phyloP scores from a whole-genome alignment of 805 yeast species.

The Candida orba region DNA sequence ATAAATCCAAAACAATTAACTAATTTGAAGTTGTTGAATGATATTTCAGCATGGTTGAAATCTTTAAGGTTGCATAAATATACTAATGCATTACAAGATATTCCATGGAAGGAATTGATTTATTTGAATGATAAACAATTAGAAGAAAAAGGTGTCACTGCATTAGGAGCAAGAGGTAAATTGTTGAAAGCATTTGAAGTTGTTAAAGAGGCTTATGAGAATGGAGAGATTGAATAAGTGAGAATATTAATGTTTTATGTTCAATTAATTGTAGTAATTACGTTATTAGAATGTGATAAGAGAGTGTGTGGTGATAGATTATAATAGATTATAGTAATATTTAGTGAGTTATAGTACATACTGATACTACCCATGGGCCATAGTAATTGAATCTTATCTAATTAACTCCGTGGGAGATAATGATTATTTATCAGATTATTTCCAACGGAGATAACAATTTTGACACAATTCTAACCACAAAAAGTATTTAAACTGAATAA shows the following conservation, averaged over 20 bases:
- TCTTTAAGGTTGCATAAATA: constrained; percentile 87
- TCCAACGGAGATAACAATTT: too few relatives aligned
- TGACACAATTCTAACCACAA: too few relatives aligned
- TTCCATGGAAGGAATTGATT: constrained; percentile 75
- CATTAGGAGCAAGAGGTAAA: constrained; percentile 94
- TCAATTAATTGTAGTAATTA: too few relatives aligned
- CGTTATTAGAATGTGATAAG: too few relatives aligned
- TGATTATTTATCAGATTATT: neutral
- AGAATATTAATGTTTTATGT: too few relatives aligned
- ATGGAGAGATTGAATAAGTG: constrained; percentile 22
- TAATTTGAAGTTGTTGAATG: constrained; percentile 49
- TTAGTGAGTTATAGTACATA: too few relatives aligned
- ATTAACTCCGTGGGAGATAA: too few relatives aligned
- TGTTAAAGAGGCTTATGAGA: constrained; percentile 53
- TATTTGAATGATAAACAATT: constrained; percentile 61
- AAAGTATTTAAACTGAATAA: too few relatives aligned
- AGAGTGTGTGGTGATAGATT: too few relatives aligned
- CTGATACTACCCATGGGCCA: too few relatives aligned
- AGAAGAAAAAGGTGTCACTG: constrained; percentile 77
- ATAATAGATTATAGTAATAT: too few relatives aligned
- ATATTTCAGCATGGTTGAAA: constrained; percentile 91
- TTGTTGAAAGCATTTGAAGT: constrained; percentile 85
- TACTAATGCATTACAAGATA: constrained; percentile 70
- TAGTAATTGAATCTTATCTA: too few relatives aligned
- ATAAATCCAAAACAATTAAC: constrained; percentile 46